Conservation (phyloP, 106 monocot genomes). For the Dioscorea zingiberensis region DNA sequence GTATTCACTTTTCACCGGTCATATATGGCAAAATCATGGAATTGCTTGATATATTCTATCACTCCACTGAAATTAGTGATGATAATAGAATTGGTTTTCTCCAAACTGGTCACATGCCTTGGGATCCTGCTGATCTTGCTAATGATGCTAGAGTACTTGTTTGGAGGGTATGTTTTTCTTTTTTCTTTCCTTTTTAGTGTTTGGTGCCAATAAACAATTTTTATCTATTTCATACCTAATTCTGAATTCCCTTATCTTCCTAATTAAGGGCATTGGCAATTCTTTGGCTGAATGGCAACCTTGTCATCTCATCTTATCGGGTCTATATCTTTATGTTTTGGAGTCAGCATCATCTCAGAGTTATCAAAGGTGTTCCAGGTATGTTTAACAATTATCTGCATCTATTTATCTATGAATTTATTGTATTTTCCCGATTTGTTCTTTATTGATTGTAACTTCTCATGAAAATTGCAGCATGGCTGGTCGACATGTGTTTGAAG, state of each 20-base stretch:
- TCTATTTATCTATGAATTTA: not conserved
- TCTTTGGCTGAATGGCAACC: constrained; percentile 90
- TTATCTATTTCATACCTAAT: not conserved
- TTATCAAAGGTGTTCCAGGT: constrained; percentile 88
- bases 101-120: constrained; percentile 37
- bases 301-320: constrained; percentile 84
- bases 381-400: not conserved
- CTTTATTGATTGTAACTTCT: constrained; percentile 5
- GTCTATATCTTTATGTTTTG: constrained; percentile 91
- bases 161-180: constrained; percentile 72
- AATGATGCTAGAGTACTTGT: constrained; percentile 77
- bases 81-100: constrained; percentile 17
- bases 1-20: constrained; percentile 87
- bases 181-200: not conserved
- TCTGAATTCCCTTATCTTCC: constrained; percentile 7
- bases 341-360: constrained; percentile 64
- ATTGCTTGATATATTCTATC: constrained; percentile 67
- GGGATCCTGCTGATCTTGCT: constrained; percentile 71
- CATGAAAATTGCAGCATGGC: constrained; percentile 58
- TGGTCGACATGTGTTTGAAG: constrained; percentile 87
- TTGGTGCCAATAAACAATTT: too few relatives aligned
- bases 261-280: constrained; percentile 76
- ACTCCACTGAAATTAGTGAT: constrained; percentile 27
- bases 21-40: constrained; percentile 63
- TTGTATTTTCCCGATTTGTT: constrained; percentile 1